These are phyloP conservation scores for Nannizziopsis barbatae DNA, from an alignment of 2,329 filamentous ascomycete species.

Conservation along the genomic window DNA sequence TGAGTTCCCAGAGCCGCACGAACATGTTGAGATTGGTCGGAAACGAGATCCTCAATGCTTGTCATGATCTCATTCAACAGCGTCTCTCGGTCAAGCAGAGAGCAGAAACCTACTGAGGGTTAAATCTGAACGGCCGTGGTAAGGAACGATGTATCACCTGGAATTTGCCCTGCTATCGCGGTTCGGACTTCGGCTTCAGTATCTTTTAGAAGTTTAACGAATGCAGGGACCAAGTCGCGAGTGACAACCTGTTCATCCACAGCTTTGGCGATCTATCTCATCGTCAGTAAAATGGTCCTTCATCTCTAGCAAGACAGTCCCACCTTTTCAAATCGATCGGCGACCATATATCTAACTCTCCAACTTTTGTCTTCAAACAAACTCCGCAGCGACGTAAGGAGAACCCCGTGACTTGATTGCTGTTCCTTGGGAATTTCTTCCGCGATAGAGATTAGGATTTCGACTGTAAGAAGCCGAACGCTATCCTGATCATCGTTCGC, in stretches of 20 bases:
- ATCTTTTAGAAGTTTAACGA: constrained; percentile 95
- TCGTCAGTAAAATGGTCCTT: constrained; percentile 10
- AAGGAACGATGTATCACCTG: constrained; percentile 42
- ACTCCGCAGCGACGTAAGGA: constrained; percentile 79
- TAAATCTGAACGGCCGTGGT: not conserved
- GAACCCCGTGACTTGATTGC: constrained; percentile 86
- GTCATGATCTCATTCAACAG: constrained; percentile 95
- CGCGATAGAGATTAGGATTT: constrained; percentile 90
- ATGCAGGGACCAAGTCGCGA: constrained; percentile 86
- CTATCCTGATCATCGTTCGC: constrained; percentile 96
- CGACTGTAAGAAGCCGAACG: constrained; percentile 86
- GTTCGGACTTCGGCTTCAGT: constrained; percentile 96
- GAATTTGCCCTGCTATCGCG: constrained; percentile 93
- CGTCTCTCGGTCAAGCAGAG: constrained; percentile 71
- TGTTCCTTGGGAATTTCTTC: constrained; percentile 97
- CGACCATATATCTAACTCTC: constrained; percentile 98
- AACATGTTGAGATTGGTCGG: constrained; percentile 92
- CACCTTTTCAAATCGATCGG: constrained; percentile 95
- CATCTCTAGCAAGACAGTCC: constrained; percentile 5
- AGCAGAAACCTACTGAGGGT: constrained; percentile 64
- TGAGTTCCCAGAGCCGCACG: constrained; percentile 90
- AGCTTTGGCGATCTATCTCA: constrained; percentile 80
- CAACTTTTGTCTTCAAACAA: constrained; percentile 99
- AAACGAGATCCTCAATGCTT: constrained; percentile 89
- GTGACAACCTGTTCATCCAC: constrained; percentile 95